phyloP scores from a whole-genome alignment of 106 monocot genomes.

The Apostasia ramifera region DNA sequence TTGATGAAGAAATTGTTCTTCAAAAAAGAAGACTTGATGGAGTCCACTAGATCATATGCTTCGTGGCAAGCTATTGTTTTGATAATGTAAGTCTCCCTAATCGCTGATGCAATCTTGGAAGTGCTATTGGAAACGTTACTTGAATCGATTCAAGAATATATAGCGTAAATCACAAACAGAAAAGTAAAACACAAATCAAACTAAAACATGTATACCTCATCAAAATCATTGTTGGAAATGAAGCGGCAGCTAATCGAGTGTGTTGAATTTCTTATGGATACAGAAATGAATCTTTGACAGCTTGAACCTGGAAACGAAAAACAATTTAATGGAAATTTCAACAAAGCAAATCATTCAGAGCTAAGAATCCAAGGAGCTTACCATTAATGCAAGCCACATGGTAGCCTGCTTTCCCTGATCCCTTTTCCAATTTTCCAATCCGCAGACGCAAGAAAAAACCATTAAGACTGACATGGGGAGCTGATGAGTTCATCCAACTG shows the following conservation, averaged over 20 bases:
- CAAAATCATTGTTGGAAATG: slow-evolving; percentile 61
- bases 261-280: slow-evolving; percentile 33
- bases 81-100: no score
- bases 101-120: no score
- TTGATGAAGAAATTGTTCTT: no score
- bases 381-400: slow-evolving; percentile 61
- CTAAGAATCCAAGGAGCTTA: slow-evolving; percentile 11
- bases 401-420: slow-evolving; percentile 34
- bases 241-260: slow-evolving; percentile 32
- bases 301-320: slow-evolving; percentile 25
- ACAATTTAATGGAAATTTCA: background rate
- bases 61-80: no score
- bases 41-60: no score
- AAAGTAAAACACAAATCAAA: background rate
- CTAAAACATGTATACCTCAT: slow-evolving; percentile 35
- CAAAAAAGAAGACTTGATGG: no score
- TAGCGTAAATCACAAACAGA: background rate
- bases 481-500: slow-evolving; percentile 37
- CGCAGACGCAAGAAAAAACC: slow-evolving; percentile 62
- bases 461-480: slow-evolving; percentile 17
- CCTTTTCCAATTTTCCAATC: slow-evolving; percentile 40
- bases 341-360: background rate
- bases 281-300: slow-evolving; percentile 29
- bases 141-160: no score
- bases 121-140: no score